These are phyloP conservation scores for Stentor roeselii DNA, from an alignment of 73 alveolate genomes.

Conservation along the genomic window DNA sequence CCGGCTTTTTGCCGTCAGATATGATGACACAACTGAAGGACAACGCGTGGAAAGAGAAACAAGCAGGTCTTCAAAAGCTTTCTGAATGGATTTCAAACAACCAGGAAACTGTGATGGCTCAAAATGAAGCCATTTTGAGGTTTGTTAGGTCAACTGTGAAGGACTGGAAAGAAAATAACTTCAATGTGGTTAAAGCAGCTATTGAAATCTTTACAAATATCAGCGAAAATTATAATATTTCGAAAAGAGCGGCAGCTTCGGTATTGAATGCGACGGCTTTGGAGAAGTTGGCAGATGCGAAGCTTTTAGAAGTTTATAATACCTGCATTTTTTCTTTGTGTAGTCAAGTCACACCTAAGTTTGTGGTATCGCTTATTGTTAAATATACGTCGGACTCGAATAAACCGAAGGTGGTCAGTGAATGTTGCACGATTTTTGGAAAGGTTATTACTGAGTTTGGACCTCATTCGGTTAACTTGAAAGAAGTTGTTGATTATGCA, in stretches of 20 bases:
- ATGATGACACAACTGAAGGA: not conserved
- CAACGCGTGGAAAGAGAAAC: conserved; percentile 1
- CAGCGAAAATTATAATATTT: conserved; percentile 36
- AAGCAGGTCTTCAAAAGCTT: not conserved
- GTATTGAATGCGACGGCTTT: conserved; percentile 46
- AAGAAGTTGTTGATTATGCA: conserved; percentile 78
- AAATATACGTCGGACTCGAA: conserved; percentile 50
- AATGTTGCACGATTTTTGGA: conserved; percentile 50
- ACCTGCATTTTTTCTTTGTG: conserved; percentile 51
- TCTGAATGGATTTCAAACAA: not conserved
- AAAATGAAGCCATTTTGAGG: not conserved
- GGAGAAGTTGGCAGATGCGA: conserved; percentile 75
- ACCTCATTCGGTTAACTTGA: conserved; percentile 55
- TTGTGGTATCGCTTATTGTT: conserved; percentile 45
- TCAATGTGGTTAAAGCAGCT: conserved; percentile 78
- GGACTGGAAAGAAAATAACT: conserved; percentile 87
- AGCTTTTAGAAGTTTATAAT: conserved; percentile 40
- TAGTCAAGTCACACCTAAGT: conserved; percentile 60
- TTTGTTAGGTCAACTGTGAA: conserved; percentile 46
- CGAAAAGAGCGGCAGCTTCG: conserved; percentile 61
- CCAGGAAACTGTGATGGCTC: not conserved
- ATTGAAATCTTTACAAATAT: conserved; percentile 34
- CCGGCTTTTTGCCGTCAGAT: not conserved
- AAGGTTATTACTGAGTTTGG: conserved; percentile 65
- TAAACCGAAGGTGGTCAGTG: conserved; percentile 63